These are phyloP conservation scores for Hondaea fermentalgiana DNA, from an alignment of 108 stramenopile species.

Conservation along the genomic window DNA sequence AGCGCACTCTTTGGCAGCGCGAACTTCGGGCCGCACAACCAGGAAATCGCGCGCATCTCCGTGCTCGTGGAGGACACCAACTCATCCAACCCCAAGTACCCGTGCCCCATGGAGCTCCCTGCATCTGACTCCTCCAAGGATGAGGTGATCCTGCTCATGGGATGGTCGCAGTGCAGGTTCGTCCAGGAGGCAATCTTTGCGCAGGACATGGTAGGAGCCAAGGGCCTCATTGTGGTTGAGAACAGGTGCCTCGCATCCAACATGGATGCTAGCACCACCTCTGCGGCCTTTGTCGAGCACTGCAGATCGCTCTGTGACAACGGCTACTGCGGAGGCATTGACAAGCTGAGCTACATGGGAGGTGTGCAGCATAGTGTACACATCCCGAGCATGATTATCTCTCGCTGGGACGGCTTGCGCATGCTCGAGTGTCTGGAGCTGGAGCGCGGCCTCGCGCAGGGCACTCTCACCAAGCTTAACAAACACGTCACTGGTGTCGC, in stretches of 20 bases:
- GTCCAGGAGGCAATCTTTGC: not conserved
- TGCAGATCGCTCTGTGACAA: not conserved
- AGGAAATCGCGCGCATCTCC: not conserved
- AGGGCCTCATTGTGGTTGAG: not conserved
- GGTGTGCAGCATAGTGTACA: not conserved
- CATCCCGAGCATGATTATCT: not conserved
- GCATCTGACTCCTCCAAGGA: not conserved
- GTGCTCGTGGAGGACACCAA: not conserved
- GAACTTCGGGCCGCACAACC: not conserved
- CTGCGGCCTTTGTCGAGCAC: not conserved
- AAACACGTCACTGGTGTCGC: not conserved
- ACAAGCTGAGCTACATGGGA: not conserved
- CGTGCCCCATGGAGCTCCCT: not conserved
- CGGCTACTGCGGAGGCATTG: not conserved
- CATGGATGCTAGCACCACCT: not conserved
- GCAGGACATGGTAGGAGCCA: not conserved
- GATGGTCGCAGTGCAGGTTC: not conserved
- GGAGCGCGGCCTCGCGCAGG: not conserved
- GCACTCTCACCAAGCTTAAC: not conserved
- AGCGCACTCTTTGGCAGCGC: not conserved
- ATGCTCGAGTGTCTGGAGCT: not conserved
- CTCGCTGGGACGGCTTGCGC: slow-evolving; percentile 5
- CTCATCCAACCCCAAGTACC: not conserved
- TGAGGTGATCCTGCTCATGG: slow-evolving; percentile 1
- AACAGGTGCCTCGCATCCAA: not conserved